A percentile compares a stretch with the other conserved stretches of the same genome.
phyloP scores from a whole-genome alignment of 1,284 basidiomycete genomes.

The Cryptococcus sp. region DNA sequence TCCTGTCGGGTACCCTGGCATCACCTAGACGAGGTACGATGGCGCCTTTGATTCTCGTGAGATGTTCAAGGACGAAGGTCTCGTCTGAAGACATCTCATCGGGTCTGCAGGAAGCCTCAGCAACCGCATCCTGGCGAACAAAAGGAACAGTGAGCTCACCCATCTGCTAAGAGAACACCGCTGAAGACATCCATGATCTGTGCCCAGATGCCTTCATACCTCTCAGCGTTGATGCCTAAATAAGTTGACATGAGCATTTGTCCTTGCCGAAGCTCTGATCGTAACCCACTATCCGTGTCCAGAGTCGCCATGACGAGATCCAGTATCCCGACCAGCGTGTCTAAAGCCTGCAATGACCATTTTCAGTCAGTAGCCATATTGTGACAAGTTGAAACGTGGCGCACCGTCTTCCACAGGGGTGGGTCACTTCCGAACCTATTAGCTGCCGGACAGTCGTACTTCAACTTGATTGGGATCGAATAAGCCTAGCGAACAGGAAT shows the following conservation, averaged over 20 bases:
- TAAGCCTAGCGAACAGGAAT: constrained; percentile 63
- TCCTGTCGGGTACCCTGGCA: constrained; percentile 67
- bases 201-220: constrained; percentile 77
- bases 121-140: too few relatives aligned
- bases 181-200: constrained; percentile 81
- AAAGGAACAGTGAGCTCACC: constrained; percentile 62
- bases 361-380: background rate
- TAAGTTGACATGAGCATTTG: background rate
- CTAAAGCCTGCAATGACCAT: constrained; percentile 6
- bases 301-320: constrained; percentile 16
- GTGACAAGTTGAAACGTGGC: constrained; percentile 31
- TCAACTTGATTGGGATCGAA: constrained; percentile 85
- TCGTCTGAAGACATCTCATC: constrained; percentile 71
- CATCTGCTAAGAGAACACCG: constrained; percentile 80
- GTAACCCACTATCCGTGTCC: constrained; percentile 16
- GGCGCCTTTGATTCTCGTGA: constrained; percentile 74
- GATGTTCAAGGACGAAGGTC: constrained; percentile 79
- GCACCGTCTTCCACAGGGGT: constrained; percentile 91
- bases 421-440: constrained; percentile 79
- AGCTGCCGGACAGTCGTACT: constrained; percentile 87
- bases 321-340: constrained; percentile 1
- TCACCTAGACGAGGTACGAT: constrained; percentile 75
- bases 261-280: background rate
- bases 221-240: constrained; percentile 62
- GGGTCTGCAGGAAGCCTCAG: constrained; percentile 50